These are phyloP conservation scores for Pleurotus tuoliensis DNA, from an alignment of 768 basidiomycete genomes.

Conservation along the genomic window DNA sequence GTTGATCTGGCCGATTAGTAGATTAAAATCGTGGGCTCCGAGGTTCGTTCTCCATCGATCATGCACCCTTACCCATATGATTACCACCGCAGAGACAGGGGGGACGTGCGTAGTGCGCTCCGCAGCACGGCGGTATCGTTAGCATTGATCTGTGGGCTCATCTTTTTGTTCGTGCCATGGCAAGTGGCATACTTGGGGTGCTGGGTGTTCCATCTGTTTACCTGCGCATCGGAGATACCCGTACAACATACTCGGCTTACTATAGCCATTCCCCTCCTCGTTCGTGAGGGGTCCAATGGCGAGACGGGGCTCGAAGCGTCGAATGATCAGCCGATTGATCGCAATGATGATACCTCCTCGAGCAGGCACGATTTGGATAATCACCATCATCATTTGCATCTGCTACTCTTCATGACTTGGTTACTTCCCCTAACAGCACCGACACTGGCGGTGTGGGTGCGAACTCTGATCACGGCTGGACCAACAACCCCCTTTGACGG, in stretches of 20 bases:
- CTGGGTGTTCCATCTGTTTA: constrained; percentile 74
- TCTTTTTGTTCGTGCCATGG: constrained; percentile 81
- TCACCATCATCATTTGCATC: constrained; percentile 50
- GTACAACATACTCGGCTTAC: constrained; percentile 9
- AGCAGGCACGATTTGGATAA: constrained; percentile 21
- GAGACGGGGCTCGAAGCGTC: too few relatives aligned
- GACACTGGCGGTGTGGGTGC: constrained; percentile 84
- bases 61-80: constrained; percentile 16
- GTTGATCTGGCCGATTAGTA: constrained; percentile 45
- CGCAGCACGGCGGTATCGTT: constrained; percentile 57
- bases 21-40: constrained; percentile 11
- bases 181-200: constrained; percentile 87
- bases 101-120: constrained; percentile 34
- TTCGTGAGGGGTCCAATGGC: constrained; percentile 3
- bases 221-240: constrained; percentile 43
- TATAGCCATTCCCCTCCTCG: constrained; percentile 18
- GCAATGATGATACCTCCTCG: neutral
- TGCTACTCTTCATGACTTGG: constrained; percentile 77
- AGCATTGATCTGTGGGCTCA: constrained; percentile 53
- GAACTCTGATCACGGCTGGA: constrained; percentile 79
- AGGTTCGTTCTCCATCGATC: neutral
- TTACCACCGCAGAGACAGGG: neutral
- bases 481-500: constrained; percentile 76
- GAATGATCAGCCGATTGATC: too few relatives aligned
- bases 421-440: constrained; percentile 75